Percentiles rank a stretch among this genome's conserved stretches.
Evolutionary conservation across 306 rosid species (phyloP).

Genomic region (Abrus precatorius): DNA sequence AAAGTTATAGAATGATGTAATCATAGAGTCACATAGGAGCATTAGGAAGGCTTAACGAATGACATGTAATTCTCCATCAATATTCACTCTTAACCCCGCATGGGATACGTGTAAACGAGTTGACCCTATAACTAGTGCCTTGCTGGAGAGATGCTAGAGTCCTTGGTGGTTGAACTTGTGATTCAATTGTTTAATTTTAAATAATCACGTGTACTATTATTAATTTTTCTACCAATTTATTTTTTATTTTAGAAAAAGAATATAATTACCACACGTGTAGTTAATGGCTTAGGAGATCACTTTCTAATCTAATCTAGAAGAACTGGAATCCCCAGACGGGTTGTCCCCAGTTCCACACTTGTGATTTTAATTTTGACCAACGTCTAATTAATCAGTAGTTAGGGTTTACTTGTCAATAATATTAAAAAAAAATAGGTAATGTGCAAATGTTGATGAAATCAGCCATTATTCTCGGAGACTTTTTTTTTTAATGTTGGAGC

Average conservation of each 20-base stretch:
- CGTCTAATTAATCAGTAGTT: conserved; percentile 19
- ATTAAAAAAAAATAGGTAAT: background rate
- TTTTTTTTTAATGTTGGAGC: background rate
- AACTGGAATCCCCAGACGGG: background rate
- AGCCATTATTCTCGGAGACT: background rate
- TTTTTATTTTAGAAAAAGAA: background rate
- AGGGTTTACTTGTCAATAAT: conserved; percentile 10
- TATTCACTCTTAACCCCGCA: no score
- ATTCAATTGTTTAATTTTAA: background rate
- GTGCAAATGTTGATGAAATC: background rate
- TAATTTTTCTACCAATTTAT: background rate
- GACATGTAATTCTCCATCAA: no score
- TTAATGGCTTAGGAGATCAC: background rate
- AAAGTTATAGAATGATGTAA: no score
- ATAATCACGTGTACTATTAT: conserved; percentile 3
- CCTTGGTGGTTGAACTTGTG: conserved; percentile 12
- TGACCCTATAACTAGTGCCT: background rate
- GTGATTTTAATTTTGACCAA: background rate
- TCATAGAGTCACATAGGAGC: no score
- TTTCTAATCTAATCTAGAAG: background rate
- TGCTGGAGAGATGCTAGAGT: background rate
- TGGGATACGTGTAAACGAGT: conserved; percentile 12
- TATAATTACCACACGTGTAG: background rate
- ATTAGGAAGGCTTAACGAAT: no score
- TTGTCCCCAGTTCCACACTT: background rate